Evolutionary conservation across 2,329 filamentous ascomycete genomes (phyloP).

Genomic region (Davidsoniella australis): DNA sequence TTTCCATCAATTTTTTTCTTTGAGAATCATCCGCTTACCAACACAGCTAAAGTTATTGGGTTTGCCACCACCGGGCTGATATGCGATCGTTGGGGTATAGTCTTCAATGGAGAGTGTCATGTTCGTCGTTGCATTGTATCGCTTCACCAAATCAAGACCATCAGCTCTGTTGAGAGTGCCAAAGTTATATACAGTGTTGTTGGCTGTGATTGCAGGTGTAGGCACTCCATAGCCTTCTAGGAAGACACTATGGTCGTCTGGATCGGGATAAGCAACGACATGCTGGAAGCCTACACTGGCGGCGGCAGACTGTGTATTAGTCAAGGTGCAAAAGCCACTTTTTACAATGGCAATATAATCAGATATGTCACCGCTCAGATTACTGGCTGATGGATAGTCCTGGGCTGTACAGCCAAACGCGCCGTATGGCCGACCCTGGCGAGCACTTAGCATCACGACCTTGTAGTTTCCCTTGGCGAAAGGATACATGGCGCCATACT

Average conservation of each 20-base stretch:
- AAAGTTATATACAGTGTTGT: constrained; percentile 9
- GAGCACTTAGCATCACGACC: constrained; percentile 1
- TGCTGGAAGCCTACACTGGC: constrained; percentile 8
- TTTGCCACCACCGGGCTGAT: constrained; percentile 9
- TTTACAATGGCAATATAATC: constrained; percentile 1
- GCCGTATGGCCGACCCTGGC: neutral
- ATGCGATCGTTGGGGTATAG: constrained; percentile 1
- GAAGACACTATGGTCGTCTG: constrained; percentile 7
- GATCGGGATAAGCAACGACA: constrained; percentile 12
- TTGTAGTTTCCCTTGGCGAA: constrained; percentile 9
- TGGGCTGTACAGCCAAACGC: neutral
- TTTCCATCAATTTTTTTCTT: neutral
- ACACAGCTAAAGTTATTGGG: constrained; percentile 12
- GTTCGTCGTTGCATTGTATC: neutral
- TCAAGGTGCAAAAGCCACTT: constrained; percentile 4
- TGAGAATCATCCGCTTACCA: neutral
- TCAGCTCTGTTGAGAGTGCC: constrained; percentile 7
- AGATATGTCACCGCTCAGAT: constrained; percentile 4
- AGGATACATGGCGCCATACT: constrained; percentile 11
- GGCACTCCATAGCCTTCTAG: constrained; percentile 10
- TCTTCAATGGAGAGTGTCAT: constrained; percentile 1
- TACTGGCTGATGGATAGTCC: neutral
- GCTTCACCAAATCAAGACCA: neutral
- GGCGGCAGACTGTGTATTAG: constrained; percentile 5
- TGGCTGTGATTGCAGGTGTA: constrained; percentile 5